A percentile compares a stretch with the other conserved stretches of the same genome.
These are phyloP conservation scores for Spiromastix sp. DNA, from an alignment of 2,329 filamentous ascomycete species.

Conservation along the genomic window DNA sequence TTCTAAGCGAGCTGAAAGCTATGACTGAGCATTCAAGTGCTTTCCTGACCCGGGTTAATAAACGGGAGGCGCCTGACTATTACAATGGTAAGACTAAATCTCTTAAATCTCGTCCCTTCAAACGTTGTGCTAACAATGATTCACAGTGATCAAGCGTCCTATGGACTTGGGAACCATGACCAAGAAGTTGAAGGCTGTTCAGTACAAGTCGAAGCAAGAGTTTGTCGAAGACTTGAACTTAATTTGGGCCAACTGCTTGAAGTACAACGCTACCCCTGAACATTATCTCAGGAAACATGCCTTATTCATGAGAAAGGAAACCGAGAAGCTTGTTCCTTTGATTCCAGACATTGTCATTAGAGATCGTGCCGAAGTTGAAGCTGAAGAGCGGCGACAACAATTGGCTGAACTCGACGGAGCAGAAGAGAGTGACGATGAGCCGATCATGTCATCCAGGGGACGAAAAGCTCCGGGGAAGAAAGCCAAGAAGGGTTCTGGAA, in stretches of 20 bases:
- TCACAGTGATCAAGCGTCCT: constrained; percentile 76
- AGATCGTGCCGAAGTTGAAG: constrained; percentile 88
- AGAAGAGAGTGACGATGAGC: constrained; percentile 93
- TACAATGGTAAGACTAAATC: constrained; percentile 59
- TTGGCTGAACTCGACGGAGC: constrained; percentile 70
- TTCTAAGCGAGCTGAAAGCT: constrained; percentile 91
- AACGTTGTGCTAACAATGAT: constrained; percentile 7
- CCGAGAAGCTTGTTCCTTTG: constrained; percentile 87
- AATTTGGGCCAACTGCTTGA: constrained; percentile 95
- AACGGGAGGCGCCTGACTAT: constrained; percentile 93
- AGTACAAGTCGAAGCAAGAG: constrained; percentile 82
- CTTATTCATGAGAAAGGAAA: constrained; percentile 92
- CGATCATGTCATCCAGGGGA: constrained; percentile 94
- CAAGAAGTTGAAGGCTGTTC: constrained; percentile 78
- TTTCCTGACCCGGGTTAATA: constrained; percentile 89
- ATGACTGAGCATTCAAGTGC: constrained; percentile 97
- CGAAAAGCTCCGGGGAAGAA: constrained; percentile 76
- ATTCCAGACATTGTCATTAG: constrained; percentile 89
- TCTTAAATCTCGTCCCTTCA: too few relatives aligned
- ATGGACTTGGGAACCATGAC: constrained; percentile 99
- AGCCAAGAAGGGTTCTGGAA: constrained; percentile 55
- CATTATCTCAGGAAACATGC: constrained; percentile 88
- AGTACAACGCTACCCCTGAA: constrained; percentile 83
- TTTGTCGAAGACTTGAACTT: constrained; percentile 89
- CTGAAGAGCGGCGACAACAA: constrained; percentile 70